Evolutionary conservation across 2,329 filamentous ascomycete genomes (phyloP).

Genomic region (Colletotrichum sp.): DNA sequence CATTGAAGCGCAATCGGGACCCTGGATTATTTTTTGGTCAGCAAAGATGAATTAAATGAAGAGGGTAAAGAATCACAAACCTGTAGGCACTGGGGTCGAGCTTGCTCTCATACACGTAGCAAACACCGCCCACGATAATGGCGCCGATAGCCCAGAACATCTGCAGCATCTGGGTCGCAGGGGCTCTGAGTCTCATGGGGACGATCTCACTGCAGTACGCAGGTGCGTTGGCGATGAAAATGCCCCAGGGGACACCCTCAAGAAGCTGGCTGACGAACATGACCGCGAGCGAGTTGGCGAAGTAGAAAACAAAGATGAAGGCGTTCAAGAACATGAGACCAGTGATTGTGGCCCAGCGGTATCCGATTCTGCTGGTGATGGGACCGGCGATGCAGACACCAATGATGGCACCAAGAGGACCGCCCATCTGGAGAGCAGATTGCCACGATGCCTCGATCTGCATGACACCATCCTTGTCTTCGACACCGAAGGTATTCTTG

Average conservation of each 20-base stretch:
- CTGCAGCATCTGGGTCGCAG: constrained; percentile 67
- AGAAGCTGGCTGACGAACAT: constrained; percentile 61
- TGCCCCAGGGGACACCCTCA: constrained; percentile 69
- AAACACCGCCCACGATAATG: constrained; percentile 65
- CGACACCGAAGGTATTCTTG: constrained; percentile 49
- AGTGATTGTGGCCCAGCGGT: constrained; percentile 62
- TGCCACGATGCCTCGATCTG: constrained; percentile 62
- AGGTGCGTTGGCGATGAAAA: constrained; percentile 70
- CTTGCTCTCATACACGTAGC: constrained; percentile 55
- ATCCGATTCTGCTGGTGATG: constrained; percentile 63
- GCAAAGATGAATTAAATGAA: constrained; percentile 25
- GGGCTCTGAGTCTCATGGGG: constrained; percentile 61
- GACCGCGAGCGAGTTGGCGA: constrained; percentile 45
- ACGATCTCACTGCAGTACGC: constrained; percentile 69
- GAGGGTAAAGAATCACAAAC: constrained; percentile 1
- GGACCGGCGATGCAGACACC: constrained; percentile 66
- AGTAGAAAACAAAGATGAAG: constrained; percentile 61
- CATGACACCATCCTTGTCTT: constrained; percentile 23
- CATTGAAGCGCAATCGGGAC: constrained; percentile 62
- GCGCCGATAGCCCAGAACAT: constrained; percentile 70
- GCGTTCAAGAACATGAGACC: constrained; percentile 62
- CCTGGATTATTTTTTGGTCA: constrained; percentile 38
- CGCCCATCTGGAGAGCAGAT: constrained; percentile 59
- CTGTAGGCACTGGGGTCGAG: constrained; percentile 24
- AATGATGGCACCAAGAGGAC: constrained; percentile 63